These are phyloP conservation scores for Pichia manshurica DNA, from an alignment of 805 yeast genomes.

Conservation along the genomic window DNA sequence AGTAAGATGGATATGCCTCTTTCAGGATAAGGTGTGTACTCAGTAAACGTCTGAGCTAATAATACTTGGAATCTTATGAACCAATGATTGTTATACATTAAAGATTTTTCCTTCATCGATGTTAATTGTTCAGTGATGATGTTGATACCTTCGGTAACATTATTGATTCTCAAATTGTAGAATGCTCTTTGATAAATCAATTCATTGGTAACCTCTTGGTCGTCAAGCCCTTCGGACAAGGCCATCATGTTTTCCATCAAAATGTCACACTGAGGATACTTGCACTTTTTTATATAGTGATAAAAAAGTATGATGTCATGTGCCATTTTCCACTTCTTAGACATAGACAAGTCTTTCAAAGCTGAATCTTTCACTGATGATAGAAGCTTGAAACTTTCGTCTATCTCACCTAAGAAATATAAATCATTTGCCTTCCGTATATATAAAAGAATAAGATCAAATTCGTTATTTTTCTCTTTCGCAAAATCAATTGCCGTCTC, in stretches of 20 bases:
- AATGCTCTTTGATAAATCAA: slow-evolving; percentile 23
- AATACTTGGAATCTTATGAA: slow-evolving; percentile 42
- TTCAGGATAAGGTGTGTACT: slow-evolving; percentile 37
- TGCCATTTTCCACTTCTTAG: slow-evolving; percentile 37
- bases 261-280: slow-evolving; percentile 31
- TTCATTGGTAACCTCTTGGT: slow-evolving; percentile 27
- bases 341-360: slow-evolving; percentile 33
- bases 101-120: slow-evolving; percentile 19
- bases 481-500: slow-evolving; percentile 41
- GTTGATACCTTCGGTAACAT: slow-evolving; percentile 20
- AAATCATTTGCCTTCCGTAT: slow-evolving; percentile 36
- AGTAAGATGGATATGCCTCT: slow-evolving; percentile 46
- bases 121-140: slow-evolving; percentile 21
- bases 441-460: slow-evolving; percentile 35
- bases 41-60: slow-evolving; percentile 39
- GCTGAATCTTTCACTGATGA: slow-evolving; percentile 27
- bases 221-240: slow-evolving; percentile 31
- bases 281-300: slow-evolving; percentile 35
- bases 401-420: slow-evolving; percentile 37
- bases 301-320: slow-evolving; percentile 35
- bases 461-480: slow-evolving; percentile 27
- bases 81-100: slow-evolving; percentile 36
- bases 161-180: slow-evolving; percentile 20
- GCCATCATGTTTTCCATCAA: slow-evolving; percentile 29
- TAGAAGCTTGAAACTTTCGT: slow-evolving; percentile 34